phyloP scores from a whole-genome alignment of 768 basidiomycete species.

The Termitomyces sp. region DNA sequence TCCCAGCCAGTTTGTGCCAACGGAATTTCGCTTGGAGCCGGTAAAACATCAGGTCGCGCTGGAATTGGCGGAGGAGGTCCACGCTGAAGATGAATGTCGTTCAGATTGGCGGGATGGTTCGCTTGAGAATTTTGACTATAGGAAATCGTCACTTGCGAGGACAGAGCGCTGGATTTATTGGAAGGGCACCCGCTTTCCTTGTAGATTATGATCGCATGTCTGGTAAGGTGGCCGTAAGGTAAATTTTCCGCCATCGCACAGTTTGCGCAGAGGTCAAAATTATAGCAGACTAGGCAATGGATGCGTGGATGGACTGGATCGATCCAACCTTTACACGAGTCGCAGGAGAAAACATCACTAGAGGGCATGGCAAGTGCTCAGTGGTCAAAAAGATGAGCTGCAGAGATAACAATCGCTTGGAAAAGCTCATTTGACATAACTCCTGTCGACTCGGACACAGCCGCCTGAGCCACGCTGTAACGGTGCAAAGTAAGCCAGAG shows the following conservation, averaged over 20 bases:
- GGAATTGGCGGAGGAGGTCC: not conserved
- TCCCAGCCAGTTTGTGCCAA: slow-evolving; percentile 4
- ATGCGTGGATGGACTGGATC: slow-evolving; percentile 6
- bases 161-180: not conserved
- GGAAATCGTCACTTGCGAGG: slow-evolving; percentile 4
- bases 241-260: slow-evolving; percentile 8
- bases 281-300: slow-evolving; percentile 7
- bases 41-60: not conserved
- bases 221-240: slow-evolving; percentile 3
- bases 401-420: not conserved
- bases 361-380: not conserved
- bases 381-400: not conserved
- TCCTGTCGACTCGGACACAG: not conserved
- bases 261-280: slow-evolving; percentile 12
- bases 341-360: slow-evolving; percentile 1
- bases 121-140: not conserved
- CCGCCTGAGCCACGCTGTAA: not conserved
- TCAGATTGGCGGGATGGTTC: not conserved
- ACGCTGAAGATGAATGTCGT: not conserved
- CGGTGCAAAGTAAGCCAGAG: not conserved
- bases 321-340: slow-evolving; percentile 2
- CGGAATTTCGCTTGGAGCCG: not conserved
- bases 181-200: slow-evolving; percentile 6
- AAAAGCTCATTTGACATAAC: not conserved
- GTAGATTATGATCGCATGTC: slow-evolving; percentile 7